Conservation (phyloP, 2,329 filamentous ascomycete genomes). For the Daldinia eschscholtzii region DNA sequence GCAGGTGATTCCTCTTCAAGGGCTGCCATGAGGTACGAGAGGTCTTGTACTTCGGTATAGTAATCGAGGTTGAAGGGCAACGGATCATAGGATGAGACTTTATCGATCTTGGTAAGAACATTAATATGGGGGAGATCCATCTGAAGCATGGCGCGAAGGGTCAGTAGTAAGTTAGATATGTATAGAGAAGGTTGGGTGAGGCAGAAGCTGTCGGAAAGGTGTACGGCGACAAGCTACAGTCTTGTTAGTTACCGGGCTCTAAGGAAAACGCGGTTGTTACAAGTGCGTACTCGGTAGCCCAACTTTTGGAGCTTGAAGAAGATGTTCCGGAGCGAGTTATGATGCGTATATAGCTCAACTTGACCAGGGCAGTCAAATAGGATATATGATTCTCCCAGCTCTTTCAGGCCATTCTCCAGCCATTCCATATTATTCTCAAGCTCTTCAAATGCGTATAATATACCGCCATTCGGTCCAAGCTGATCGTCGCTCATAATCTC, state of each 20-base stretch:
- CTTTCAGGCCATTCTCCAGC: constrained; percentile 83
- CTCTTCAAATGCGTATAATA: constrained; percentile 94
- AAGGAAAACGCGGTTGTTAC: constrained; percentile 10
- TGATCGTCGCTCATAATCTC: constrained; percentile 94
- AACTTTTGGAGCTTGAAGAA: constrained; percentile 91
- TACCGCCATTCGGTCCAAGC: constrained; percentile 90
- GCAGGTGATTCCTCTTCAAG: constrained; percentile 83
- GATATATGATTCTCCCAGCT: constrained; percentile 89
- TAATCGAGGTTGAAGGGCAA: constrained; percentile 96
- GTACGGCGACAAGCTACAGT: constrained; percentile 85
- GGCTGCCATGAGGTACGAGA: constrained; percentile 83
- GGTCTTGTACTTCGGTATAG: constrained; percentile 96
- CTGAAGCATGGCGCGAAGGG: constrained; percentile 95
- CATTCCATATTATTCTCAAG: constrained; percentile 94
- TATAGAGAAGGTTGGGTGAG: constrained; percentile 94
- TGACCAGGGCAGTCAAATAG: constrained; percentile 97
- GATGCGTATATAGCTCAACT: constrained; percentile 96
- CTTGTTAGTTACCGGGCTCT: constrained; percentile 47
- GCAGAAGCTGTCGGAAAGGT: constrained; percentile 94
- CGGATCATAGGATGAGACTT: constrained; percentile 84
- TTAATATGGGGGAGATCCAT: constrained; percentile 98
- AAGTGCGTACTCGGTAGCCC: constrained; percentile 83
- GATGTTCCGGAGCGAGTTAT: constrained; percentile 90
- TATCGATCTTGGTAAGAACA: constrained; percentile 97
- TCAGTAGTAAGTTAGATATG: constrained; percentile 92